Evolutionary conservation across 2,329 filamentous ascomycete species (phyloP), one percentile per base, ranked within the genome.

Genomic region (Trichoderma sp.): DNA sequence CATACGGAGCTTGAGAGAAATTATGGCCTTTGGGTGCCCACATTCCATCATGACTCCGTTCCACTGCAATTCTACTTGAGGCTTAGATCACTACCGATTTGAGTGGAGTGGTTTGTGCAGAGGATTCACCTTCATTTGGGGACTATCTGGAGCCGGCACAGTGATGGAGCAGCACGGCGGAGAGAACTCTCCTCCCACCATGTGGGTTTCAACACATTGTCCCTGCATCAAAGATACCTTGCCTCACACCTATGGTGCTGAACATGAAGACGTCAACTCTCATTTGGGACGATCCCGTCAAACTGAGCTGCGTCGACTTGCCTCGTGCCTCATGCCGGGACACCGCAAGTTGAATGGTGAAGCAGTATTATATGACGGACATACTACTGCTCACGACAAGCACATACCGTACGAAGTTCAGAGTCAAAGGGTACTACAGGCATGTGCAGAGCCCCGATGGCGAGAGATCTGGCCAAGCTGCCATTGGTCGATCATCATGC

Each of bases 1-100:
- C 30, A 61, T 66, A 59, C 48, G 68, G 67, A 68, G 68, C 69
- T 73, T 71, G 67, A 65, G 61, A 67, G 68, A 68, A 73, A 71
- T 68, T 71, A 68, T 52, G 62, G 34, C 39, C 30, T 34, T 43
- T 61, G 43, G 43, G 43, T 61, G 55, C 17, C 51, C 57, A 44
- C 69, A 69, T 69, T 67, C 64, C 64, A 66, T 39, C 62, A 65
- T 43, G 21, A 30, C 17, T 65, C 24, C 64, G 64, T 65, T 68
- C 66, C 67, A 45, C 47, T 45, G 34, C 34, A 34, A 51, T 62
- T 34, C 50, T 43, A 58, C 55, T 59, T 54, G 48, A 62, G 48
- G 39, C 47, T 50, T 19, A 60, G 30, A 51, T 30, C 30, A 64
- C 50, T 44, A 28, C 43, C 34, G 30, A 62, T 34, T 30, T 34